Evolutionary conservation across 495 filamentous ascomycete genomes (phyloP).

Genomic region (Penicillium atrosanguineum): DNA sequence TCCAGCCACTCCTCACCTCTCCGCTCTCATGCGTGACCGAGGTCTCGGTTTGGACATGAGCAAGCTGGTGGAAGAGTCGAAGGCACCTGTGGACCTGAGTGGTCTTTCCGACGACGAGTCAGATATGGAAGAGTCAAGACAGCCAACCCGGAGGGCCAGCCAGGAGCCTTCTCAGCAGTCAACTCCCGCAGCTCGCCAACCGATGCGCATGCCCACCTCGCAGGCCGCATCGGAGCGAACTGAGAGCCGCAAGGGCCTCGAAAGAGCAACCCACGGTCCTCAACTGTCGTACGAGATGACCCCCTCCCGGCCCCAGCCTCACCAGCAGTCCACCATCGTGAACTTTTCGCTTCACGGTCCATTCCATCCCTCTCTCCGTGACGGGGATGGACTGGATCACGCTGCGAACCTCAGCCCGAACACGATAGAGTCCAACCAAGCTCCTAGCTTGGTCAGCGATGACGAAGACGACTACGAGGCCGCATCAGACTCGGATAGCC

Average conservation of each 20-base stretch:
- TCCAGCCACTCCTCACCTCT: conserved; percentile 71
- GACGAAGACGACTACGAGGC: conserved; percentile 71
- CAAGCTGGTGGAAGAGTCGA: conserved; percentile 42
- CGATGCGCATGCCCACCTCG: conserved; percentile 56
- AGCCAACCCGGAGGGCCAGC: conserved; percentile 47
- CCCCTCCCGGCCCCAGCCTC: conserved; percentile 31
- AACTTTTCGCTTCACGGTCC: conserved; percentile 19
- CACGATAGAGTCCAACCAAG: conserved; percentile 72
- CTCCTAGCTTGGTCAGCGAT: conserved; percentile 85
- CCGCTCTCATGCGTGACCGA: conserved; percentile 62
- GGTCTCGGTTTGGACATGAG: conserved; percentile 63
- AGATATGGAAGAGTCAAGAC: conserved; percentile 45
- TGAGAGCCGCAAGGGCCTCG: conserved; percentile 54
- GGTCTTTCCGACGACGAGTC: conserved; percentile 55
- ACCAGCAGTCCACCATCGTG: conserved; percentile 33
- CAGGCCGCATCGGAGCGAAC: conserved; percentile 51
- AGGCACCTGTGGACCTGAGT: conserved; percentile 19
- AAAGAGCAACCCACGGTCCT: conserved; percentile 24
- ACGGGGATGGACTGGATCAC: conserved; percentile 51
- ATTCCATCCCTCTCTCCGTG: conserved; percentile 32
- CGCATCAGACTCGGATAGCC: conserved; percentile 49
- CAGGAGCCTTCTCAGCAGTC: conserved; percentile 24
- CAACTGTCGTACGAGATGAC: conserved; percentile 25
- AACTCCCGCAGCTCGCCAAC: conserved; percentile 38
- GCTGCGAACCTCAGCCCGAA: conserved; percentile 69